Evolutionary conservation across 768 basidiomycete genomes (phyloP), one percentile per base, ranked within the genome.

Genomic region (Mycena rosella): DNA sequence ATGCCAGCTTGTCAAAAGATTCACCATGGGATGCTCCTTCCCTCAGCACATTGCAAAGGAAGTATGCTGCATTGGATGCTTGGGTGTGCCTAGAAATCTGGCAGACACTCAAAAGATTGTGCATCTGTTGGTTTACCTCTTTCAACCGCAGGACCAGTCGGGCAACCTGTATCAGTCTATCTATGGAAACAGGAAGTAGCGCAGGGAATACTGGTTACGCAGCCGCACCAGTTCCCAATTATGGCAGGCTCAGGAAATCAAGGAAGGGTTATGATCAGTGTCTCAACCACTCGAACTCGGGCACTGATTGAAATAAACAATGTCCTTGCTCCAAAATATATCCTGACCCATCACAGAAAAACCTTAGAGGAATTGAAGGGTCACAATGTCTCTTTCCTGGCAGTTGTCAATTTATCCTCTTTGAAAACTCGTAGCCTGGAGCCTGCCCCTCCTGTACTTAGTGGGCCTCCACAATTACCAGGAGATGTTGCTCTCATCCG

Each of bases 21-120:
- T 58, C 56, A 14, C 27, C 26, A 1, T 58, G 56, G 56, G n/a
- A 32, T 32, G 42, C 56, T n/a, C 61, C 47, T 15, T 17, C 14
- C 18, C 53, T 64, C 14, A 51, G 20, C 27, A 27, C 55, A 26
- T 30, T 34, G 15, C 70, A 71, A 47, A 68, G 20, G 3, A 24
- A 68, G 13, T 71, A 71, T 71, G 70, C 67, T 44, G 65, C 70
- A 47, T 60, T 67, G 18, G 70, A 71, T 64, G 70, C 61, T 34
- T 63, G 32, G 38, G 29, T 58, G 8, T 44, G 20, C 7, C 24
- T 71, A 24, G 56, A 49, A 38, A 52, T 60, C 29, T 63, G 57
- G 65, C 51, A 52, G 27, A 56, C 62, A 44, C 49, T 72, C 6
- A 63, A 55, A n/a, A 58, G 59, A 67, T 38, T 49, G 38, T 42